Base-by-base conservation (phyloP, 129 eudicot genomes). In the Tanacetum coccineum region DNA sequence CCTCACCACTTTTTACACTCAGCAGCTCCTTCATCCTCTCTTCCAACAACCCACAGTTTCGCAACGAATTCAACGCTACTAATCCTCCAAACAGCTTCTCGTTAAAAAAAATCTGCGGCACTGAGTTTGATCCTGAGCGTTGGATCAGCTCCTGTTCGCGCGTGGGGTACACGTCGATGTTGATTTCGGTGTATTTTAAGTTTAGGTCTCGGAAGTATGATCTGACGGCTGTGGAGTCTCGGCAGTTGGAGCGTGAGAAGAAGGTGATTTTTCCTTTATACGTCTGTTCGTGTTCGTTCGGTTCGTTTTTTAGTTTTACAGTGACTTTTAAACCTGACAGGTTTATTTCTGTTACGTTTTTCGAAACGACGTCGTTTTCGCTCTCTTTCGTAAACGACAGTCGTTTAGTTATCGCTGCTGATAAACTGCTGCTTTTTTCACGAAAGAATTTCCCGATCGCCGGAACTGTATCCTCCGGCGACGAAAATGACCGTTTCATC, bases 101-200 rank as follows among this genome's bases (percentile, higher is more conserved):
- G 73, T 94, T 94, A 70, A 89, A 84, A 59, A 94, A 94, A 1
- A 94, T 81, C 73, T 89, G 92, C 7, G 99, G 99, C 66, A 94
- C 99, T 2, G 83, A 66, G 17, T 77, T 40, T 66, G 80, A 70
- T 26, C 96, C 93, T 2, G 93, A 84, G 18, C 88, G 82, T 63
- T 82, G 80, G 50, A 77, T 58, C 77, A 94, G 42, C 61, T 92
- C 98, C 84, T 78, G 78, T 74, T 87, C 93, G 50, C 96, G 66
- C 4, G 68, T 19, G 7, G 95, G 86, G 68, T 74, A 94, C 77
- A 94, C 99, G 75, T 94, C 99, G 15, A 94, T 64, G 65, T 94
- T 94, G 54, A 94, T 94, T 71, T 94, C 99, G 28, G 82, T 87
- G 82, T 76, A 94, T 44, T 76, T 73, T 49, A 94, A 67, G 6